Base-by-base conservation (phyloP, 176 grass and related monocot species). In the Coix lacrymajobi region DNA sequence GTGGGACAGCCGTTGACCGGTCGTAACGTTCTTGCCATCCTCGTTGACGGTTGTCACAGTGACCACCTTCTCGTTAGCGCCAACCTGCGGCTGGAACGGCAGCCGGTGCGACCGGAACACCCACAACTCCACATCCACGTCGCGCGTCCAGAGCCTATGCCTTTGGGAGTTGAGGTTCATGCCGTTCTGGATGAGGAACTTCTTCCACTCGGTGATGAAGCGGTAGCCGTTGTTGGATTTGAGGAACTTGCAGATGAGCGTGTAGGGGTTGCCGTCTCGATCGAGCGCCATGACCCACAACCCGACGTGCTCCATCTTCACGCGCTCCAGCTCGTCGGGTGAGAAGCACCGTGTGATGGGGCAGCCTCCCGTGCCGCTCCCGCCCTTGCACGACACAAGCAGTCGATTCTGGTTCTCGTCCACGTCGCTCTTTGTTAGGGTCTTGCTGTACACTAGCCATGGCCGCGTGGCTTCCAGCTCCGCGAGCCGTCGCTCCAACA, bases 321-420 rank as follows among this genome's bases (percentile, higher is more conserved):
- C 77, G 77, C 62, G 77, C 3, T 0, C 3, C 43, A 16, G 15
- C 77, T 79, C 77, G 11, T 4, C 11, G 0, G 20, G 0, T 3
- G 43, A 46, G 26, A 79, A 66, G 77, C 30, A 36, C 0, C 7
- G 1, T 0, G 62, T 79, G 62, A 79, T 49, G 11, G 77, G 41
- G 61, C 77, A 49, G 11, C 1, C 15, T 0, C 8, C 44, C 20
- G 20, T 10, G 3, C 31, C 19, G 10, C 46, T 28, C 10, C 17
- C 20, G 43, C 62, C 19, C 77, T 51, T 79, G 77, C 77, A 79
- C 41, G 77, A 79, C 40, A 79, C 12, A 29, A 79, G 62, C 41
- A 79, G 77, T 1, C 77, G 62, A 62, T 67, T 79, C 77, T 79
- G 77, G 62, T 66, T 48, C 6, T 7, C 5, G 41, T 30, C 14